These are phyloP conservation scores for Lichtheimia ornata DNA, from an alignment of 371 early-diverging fungal genomes.

Conservation along the genomic window DNA sequence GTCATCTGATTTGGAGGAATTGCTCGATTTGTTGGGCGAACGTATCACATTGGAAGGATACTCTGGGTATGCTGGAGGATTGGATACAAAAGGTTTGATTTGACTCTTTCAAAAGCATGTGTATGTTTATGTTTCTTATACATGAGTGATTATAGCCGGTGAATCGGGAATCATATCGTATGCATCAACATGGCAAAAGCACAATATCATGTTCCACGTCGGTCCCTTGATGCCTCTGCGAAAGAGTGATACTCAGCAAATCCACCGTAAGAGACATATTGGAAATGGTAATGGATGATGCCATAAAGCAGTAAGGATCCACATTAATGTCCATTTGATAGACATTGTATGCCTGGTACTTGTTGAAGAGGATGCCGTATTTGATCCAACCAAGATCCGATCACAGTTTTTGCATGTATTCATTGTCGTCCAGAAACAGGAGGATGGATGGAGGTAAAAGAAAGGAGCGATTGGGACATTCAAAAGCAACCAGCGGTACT, in stretches of 20 bases:
- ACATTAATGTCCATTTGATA: slow-evolving; percentile 10
- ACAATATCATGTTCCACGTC: slow-evolving; percentile 86
- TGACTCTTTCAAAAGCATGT: not conserved
- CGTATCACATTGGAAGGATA: slow-evolving; percentile 74
- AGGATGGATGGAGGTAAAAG: slow-evolving; percentile 38
- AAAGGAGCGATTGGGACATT: not conserved
- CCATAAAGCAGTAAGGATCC: slow-evolving; percentile 63
- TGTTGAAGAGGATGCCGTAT: slow-evolving; percentile 55
- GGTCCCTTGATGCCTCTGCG: slow-evolving; percentile 75
- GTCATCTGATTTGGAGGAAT: slow-evolving; percentile 62
- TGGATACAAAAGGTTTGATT: slow-evolving; percentile 71
- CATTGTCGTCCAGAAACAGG: slow-evolving; percentile 59
- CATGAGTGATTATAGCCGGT: slow-evolving; percentile 34
- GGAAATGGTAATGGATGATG: slow-evolving; percentile 65
- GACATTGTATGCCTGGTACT: slow-evolving; percentile 76
- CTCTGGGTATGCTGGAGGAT: slow-evolving; percentile 79
- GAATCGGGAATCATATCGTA: slow-evolving; percentile 75
- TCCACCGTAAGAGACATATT: slow-evolving; percentile 81
- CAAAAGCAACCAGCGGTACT: not conserved
- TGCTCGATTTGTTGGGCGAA: slow-evolving; percentile 73
- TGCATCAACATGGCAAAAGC: slow-evolving; percentile 74
- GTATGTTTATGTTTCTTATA: not conserved
- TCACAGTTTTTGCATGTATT: slow-evolving; percentile 77
- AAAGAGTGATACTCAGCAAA: slow-evolving; percentile 72
- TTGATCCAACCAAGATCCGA: slow-evolving; percentile 64